Conservation (phyloP, 2,329 filamentous ascomycete species). For the Clonostachys byssicola region DNA sequence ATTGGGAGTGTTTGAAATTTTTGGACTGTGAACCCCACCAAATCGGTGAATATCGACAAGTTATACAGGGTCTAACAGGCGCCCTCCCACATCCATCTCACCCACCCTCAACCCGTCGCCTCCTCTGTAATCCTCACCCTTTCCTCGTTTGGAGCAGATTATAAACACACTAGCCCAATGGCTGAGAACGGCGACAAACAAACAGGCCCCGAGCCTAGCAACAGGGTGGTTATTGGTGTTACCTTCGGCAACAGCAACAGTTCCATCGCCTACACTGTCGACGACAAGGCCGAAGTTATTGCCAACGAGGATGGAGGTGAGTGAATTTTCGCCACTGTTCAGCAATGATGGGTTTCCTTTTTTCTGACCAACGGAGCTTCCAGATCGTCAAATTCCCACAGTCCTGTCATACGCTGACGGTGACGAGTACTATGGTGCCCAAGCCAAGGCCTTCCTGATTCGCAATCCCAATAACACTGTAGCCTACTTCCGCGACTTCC, state of each 20-base stretch:
- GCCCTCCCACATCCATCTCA: slow-evolving; percentile 5
- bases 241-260: slow-evolving; percentile 98
- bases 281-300: slow-evolving; percentile 96
- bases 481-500: slow-evolving; percentile 91
- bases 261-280: slow-evolving; percentile 88
- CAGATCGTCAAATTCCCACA: slow-evolving; percentile 94
- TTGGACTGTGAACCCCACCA: no score
- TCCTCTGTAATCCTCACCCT: slow-evolving; percentile 1
- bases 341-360: slow-evolving; percentile 4
- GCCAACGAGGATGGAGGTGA: slow-evolving; percentile 96
- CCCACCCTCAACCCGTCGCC: not conserved
- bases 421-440: slow-evolving; percentile 93
- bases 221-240: slow-evolving; percentile 81
- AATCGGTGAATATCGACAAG: no score
- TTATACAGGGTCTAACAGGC: not conserved
- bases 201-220: slow-evolving; percentile 45
- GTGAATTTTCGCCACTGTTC: not conserved
- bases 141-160: slow-evolving; percentile 6
- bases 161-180: slow-evolving; percentile 23
- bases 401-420: slow-evolving; percentile 92
- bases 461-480: slow-evolving; percentile 92
- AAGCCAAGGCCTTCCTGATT: slow-evolving; percentile 90
- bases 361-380: slow-evolving; percentile 6
- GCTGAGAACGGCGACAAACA: slow-evolving; percentile 38
- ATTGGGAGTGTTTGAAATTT: no score